Evolutionary conservation across 2,329 filamentous ascomycete species (phyloP), one percentile per base, ranked within the genome.

Genomic region (Conoideocrella luteorostrata): DNA sequence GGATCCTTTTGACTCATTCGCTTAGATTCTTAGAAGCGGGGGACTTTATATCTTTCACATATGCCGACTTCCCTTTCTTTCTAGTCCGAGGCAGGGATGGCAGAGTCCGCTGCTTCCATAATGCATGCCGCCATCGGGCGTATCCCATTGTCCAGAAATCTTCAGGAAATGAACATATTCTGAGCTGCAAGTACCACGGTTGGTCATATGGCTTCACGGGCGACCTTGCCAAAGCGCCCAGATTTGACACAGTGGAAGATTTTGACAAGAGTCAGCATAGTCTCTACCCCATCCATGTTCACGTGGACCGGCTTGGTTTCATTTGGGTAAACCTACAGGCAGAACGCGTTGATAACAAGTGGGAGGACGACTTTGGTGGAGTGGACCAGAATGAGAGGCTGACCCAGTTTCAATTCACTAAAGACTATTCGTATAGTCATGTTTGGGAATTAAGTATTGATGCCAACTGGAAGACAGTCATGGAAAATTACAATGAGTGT

Each of bases 251-350:
- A 0, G 52, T 70, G 2, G 46, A 55, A 2, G 57, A 55, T 23
- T 71, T 71, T 42, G 63, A 69, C 42, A 69, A 65, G 50, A 49
- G 51, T 13, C 55, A 64, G 47, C 54, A 78, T 47, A 62, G 67
- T 13, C 58, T 78, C 0, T 67, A 75, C 44, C 62, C 60, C 0
- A 61, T 75, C 26, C 69, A 74, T 43, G 61, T 71, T 4, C 66
- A 68, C 29, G 52, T 72, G 26, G 71, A 73, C 50, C 47, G 46
- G 17, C 62, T 63, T 17, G 69, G 70, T 10, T 75, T 75, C 49
- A 56, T 75, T 26, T 76, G 70, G 68, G 63, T 73, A 41, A 75
- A 75, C 50, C 51, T 76, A n/a, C 69, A 75, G 4, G 40, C 34
- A 3, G 34, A 20, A 11, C 11, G 7, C 7, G 7, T 13, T 11